Conservation (phyloP, 2,329 filamentous ascomycete species). For the Botrytis pseudocinerea region DNA sequence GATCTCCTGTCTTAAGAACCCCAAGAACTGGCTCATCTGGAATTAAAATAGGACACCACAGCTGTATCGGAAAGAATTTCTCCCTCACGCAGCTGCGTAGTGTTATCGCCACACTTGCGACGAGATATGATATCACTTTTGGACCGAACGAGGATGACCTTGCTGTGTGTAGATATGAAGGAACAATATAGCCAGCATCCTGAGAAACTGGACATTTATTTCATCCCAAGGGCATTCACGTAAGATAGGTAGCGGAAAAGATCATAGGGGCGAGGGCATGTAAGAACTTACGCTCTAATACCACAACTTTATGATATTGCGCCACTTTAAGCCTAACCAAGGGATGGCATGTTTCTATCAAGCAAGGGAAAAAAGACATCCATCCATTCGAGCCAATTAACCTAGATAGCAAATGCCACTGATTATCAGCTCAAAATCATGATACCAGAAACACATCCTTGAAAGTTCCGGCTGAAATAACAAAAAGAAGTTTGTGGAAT, state of each 20-base stretch:
- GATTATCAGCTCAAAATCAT: too few relatives aligned
- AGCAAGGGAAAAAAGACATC: too few relatives aligned
- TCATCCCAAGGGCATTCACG: not conserved
- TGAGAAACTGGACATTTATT: not conserved
- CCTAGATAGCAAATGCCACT: too few relatives aligned
- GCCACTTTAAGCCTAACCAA: not conserved
- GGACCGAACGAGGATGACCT: not conserved
- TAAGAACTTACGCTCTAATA: not conserved
- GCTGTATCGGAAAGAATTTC: constrained; percentile 39
- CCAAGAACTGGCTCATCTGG: not conserved
- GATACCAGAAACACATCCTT: too few relatives aligned
- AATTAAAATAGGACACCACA: not conserved
- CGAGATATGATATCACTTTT: not conserved
- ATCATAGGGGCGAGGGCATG: not conserved
- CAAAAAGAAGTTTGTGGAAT: too few relatives aligned
- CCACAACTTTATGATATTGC: not conserved
- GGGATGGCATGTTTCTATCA: not conserved
- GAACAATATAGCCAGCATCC: not conserved
- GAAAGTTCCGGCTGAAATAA: too few relatives aligned
- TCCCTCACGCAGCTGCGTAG: constrained; percentile 40
- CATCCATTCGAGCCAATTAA: too few relatives aligned
- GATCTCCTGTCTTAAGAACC: not conserved
- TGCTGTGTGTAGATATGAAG: not conserved
- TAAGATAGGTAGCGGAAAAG: not conserved
- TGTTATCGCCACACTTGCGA: constrained; percentile 27